These are phyloP conservation scores for Seiridium cupressi DNA, from an alignment of 2,329 filamentous ascomycete genomes.

Conservation along the genomic window DNA sequence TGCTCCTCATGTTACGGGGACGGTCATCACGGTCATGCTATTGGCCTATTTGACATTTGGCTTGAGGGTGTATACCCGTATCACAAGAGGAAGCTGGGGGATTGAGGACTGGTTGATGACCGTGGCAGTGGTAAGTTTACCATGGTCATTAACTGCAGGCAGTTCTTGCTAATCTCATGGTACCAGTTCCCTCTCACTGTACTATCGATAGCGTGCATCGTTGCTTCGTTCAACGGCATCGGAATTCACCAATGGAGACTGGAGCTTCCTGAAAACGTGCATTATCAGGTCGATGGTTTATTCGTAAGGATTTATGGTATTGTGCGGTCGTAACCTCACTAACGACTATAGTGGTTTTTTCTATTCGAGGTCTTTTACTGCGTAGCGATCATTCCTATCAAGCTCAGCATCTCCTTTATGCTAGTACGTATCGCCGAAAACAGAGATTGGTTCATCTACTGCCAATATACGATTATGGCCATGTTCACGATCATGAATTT, in stretches of 20 bases:
- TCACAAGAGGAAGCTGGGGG: constrained; percentile 13
- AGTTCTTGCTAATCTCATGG: not conserved
- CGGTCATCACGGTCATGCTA: constrained; percentile 14
- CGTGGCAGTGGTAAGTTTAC: constrained; percentile 11
- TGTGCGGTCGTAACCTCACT: not conserved
- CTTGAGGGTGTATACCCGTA: constrained; percentile 12
- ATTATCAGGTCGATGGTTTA: constrained; percentile 10
- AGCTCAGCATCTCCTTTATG: constrained; percentile 15
- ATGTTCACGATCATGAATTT: constrained; percentile 16
- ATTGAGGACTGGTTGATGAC: constrained; percentile 16
- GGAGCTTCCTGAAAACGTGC: constrained; percentile 11
- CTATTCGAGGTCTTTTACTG: constrained; percentile 19
- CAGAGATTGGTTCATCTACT: constrained; percentile 7
- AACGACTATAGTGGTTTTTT: constrained; percentile 15
- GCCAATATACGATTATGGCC: constrained; percentile 14
- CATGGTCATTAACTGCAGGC: not conserved
- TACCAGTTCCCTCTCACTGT: constrained; percentile 12
- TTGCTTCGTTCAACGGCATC: constrained; percentile 8
- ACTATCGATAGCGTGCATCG: constrained; percentile 15
- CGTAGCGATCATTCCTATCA: constrained; percentile 16
- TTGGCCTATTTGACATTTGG: constrained; percentile 12
- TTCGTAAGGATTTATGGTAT: constrained; percentile 8
- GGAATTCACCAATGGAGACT: constrained; percentile 13
- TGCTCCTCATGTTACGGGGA: constrained; percentile 15
- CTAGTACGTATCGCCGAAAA: constrained; percentile 14